These are phyloP conservation scores for Aspergillus pseudotamarii DNA, from an alignment of 2,329 filamentous ascomycete genomes.

Conservation along the genomic window DNA sequence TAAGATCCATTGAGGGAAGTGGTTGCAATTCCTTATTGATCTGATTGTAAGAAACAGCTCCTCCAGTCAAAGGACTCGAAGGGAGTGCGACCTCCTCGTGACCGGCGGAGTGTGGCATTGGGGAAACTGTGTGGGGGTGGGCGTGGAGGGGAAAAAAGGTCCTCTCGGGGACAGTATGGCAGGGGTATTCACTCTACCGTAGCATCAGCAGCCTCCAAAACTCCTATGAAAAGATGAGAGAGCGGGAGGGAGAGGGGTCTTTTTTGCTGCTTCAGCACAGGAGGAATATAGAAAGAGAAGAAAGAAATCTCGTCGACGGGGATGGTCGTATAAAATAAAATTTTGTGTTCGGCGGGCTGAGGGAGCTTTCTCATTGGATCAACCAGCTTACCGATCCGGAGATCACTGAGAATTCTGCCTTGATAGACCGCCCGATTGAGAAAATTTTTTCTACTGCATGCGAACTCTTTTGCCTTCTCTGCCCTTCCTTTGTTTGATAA, in stretches of 20 bases:
- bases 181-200: slow-evolving; percentile 38
- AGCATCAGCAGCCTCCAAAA: slow-evolving; percentile 41
- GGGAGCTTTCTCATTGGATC: slow-evolving; percentile 27
- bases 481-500: slow-evolving; percentile 4
- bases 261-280: slow-evolving; percentile 33
- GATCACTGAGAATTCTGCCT: slow-evolving; percentile 23
- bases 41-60: slow-evolving; percentile 41
- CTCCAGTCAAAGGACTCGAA: slow-evolving; percentile 44
- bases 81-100: slow-evolving; percentile 37
- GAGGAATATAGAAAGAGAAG: slow-evolving; percentile 27
- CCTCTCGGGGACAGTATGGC: slow-evolving; percentile 42
- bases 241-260: slow-evolving; percentile 15
- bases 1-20: slow-evolving; percentile 32
- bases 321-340: slow-evolving; percentile 25
- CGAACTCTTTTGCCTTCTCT: neutral
- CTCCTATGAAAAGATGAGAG: slow-evolving; percentile 17
- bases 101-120: slow-evolving; percentile 36
- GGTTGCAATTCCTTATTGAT: slow-evolving; percentile 35
- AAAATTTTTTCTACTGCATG: slow-evolving; percentile 16
- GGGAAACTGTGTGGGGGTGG: slow-evolving; percentile 26
- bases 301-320: slow-evolving; percentile 17
- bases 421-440: slow-evolving; percentile 19
- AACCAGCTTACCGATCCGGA: slow-evolving; percentile 23
- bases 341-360: slow-evolving; percentile 28
- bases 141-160: slow-evolving; percentile 30